Base-by-base conservation (phyloP, 2,329 filamentous ascomycete species). In the Beauveria caledonica region DNA sequence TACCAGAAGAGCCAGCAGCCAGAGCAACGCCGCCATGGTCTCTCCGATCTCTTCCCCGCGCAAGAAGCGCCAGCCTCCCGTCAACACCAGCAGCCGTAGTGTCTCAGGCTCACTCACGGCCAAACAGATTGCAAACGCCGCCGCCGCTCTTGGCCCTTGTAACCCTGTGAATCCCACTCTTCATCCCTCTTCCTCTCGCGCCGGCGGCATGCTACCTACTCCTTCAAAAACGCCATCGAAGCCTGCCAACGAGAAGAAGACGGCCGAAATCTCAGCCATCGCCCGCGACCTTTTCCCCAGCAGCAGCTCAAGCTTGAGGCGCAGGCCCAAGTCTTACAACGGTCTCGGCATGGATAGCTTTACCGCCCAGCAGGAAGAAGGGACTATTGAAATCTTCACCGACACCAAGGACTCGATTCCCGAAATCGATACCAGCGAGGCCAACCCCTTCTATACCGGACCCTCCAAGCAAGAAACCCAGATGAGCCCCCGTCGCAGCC, bases 351-450 rank as follows among this genome's bases (percentile, higher is more conserved):
- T 86, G 64, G 80, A 82, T 63, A 86, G 83, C 72, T 86, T 87
- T 68, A 75, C 73, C 25, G 79, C 73, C 8, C 81, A 85, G 55
- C 79, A 82, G n/a, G 74, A 79, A 8, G 79, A 84, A 46, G 76
- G 80, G 46, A 71, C 78, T n/a, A 89, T 92, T 65, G 72, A 82
- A 64, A 90, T 93, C 68, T 93, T 86, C 69, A 92, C 87, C 45
- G 89, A 94, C 71, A 85, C 89, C 1, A 87, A 91, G 64, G 92
- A 96, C 66, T 86, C 87, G 59, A 73, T 92, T 46, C 90, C 90
- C 21, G 81, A 85, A 64, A 75, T 84, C 46, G 88, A 91, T 66
- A 70, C 74, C n/a, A 85, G 80, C 65, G 74, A 77, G 7, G 85
- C 86, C 27, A 94, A 93, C 69, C 89, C 89, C 1, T 94, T 93